A percentile compares a stretch with the other conserved stretches of the same genome.
Evolutionary conservation across 768 basidiomycete species (phyloP).

Genomic region (Flagelloscypha sp.): DNA sequence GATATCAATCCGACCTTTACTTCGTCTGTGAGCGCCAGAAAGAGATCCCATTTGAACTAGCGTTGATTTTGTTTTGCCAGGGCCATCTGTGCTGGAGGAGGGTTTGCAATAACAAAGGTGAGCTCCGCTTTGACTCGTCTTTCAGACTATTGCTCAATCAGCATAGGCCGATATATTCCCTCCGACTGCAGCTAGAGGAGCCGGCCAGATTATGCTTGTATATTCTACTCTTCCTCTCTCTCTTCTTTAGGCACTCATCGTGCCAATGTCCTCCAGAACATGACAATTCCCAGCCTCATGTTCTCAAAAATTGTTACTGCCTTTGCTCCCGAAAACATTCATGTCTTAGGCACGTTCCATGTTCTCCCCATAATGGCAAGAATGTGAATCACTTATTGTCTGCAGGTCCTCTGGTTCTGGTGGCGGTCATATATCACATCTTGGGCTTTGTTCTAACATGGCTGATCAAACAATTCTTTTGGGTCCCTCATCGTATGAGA

Average conservation of each 20-base stretch:
- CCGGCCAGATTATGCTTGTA: constrained; percentile 54
- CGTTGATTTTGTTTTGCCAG: constrained; percentile 21
- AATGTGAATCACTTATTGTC: not conserved
- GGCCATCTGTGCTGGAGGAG: constrained; percentile 43
- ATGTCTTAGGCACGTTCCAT: constrained; percentile 36
- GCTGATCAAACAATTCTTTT: constrained; percentile 54
- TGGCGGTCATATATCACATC: constrained; percentile 51
- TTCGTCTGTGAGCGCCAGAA: constrained; percentile 42
- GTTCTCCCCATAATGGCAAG: not conserved
- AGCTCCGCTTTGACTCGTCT: no score
- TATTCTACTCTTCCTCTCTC: no score
- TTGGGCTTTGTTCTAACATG: constrained; percentile 48
- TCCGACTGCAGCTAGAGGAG: constrained; percentile 46
- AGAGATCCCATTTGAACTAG: constrained; percentile 4
- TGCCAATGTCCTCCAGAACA: constrained; percentile 27
- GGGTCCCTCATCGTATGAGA: constrained; percentile 72
- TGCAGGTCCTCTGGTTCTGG: constrained; percentile 53
- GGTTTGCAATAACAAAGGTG: constrained; percentile 52
- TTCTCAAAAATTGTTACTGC: constrained; percentile 69
- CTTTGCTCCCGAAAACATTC: constrained; percentile 49
- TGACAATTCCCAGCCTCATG: constrained; percentile 55
- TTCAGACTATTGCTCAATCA: no score
- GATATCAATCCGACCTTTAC: constrained; percentile 50
- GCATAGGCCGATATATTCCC: constrained; percentile 57
- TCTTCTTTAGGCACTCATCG: not conserved